A percentile compares a stretch with the other conserved stretches of the same genome.
Evolutionary conservation across 768 basidiomycete species (phyloP).

Genomic region (Termitomyces sp.): DNA sequence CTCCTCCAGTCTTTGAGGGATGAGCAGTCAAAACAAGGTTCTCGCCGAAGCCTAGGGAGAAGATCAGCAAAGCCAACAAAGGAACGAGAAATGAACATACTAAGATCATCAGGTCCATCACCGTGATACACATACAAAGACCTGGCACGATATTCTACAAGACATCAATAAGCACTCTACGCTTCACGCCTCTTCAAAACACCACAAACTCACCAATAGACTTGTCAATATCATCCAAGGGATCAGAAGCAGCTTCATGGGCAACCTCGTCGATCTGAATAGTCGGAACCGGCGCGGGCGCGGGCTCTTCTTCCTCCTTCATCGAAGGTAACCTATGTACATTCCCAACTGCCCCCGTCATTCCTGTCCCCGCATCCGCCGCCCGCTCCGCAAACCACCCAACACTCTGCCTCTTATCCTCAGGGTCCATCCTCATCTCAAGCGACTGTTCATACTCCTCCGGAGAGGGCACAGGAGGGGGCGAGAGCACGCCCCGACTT

Average conservation of each 20-base stretch:
- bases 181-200: neutral
- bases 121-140: slow-evolving; percentile 84
- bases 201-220: slow-evolving; percentile 48
- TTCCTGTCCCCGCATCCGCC: slow-evolving; percentile 52
- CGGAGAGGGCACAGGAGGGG: slow-evolving; percentile 7
- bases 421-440: slow-evolving; percentile 24
- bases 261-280: slow-evolving; percentile 52
- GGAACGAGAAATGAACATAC: slow-evolving; percentile 38
- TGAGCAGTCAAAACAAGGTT: slow-evolving; percentile 77
- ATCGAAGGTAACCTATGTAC: slow-evolving; percentile 47
- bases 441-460: slow-evolving; percentile 18
- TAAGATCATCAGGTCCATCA: slow-evolving; percentile 84
- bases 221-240: slow-evolving; percentile 72
- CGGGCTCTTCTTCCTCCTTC: slow-evolving; percentile 42
- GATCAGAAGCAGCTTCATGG: slow-evolving; percentile 39
- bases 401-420: slow-evolving; percentile 67
- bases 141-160: slow-evolving; percentile 67
- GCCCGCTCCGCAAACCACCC: slow-evolving; percentile 92
- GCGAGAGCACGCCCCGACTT: slow-evolving; percentile 14
- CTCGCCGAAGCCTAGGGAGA: slow-evolving; percentile 63
- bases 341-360: slow-evolving; percentile 20
- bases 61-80: neutral
- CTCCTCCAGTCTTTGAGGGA: slow-evolving; percentile 80
- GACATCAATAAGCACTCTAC: neutral
- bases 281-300: slow-evolving; percentile 50